Base-by-base conservation (phyloP, 2,329 filamentous ascomycete genomes). In the Microthyrium microscopicum region DNA sequence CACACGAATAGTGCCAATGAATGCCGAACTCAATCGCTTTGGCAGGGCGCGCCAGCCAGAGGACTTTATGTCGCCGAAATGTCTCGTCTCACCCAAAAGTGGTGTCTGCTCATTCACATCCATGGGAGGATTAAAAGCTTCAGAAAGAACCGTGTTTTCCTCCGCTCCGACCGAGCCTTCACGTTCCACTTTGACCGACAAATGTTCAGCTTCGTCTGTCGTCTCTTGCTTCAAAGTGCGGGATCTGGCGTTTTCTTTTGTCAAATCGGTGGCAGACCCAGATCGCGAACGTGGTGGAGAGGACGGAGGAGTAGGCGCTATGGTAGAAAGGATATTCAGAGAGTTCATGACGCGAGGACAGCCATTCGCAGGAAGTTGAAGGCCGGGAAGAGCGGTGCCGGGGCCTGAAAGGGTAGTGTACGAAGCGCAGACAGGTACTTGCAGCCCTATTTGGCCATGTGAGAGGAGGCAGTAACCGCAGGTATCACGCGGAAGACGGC, bases 261-360 rank as follows among this genome's bases (percentile, higher is more conserved):
- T 6, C 11, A 17, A 5, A 37, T 42, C 47, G 36, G 55, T 50
- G 40, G 64, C 62, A 44, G 60, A 60, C 44, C 68, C 59, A 25
- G 66, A 70, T 40, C 57, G 57, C 40, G 66, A 64, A 45, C 68
- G 64, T 40, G 65, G 64, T 42, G 66, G 64, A 38, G 57, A 25
- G 21, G 26, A 53, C 39, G 58, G 57, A 43, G 67, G 61, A 42
- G 67, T 65, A 51, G 62, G 64, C 50, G 70, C 68, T 51, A 74
- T 70, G 54, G 81, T 74, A 50, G 83, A 89, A 55, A 94, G 73
- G 56, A 93, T 82, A 62, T 89, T 92, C 64, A 93, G 67, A 49
- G 85, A 92, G 74, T 94, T 94, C 87, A 94, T 94, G 61, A 68
- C 80, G 64, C 58, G 56, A 51, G 48, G 44, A 44, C 49, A 52